Percentiles rank a stretch among this genome's conserved stretches.
Conservation (phyloP, 495 filamentous ascomycete genomes). For the Trichoderma gamsii region DNA sequence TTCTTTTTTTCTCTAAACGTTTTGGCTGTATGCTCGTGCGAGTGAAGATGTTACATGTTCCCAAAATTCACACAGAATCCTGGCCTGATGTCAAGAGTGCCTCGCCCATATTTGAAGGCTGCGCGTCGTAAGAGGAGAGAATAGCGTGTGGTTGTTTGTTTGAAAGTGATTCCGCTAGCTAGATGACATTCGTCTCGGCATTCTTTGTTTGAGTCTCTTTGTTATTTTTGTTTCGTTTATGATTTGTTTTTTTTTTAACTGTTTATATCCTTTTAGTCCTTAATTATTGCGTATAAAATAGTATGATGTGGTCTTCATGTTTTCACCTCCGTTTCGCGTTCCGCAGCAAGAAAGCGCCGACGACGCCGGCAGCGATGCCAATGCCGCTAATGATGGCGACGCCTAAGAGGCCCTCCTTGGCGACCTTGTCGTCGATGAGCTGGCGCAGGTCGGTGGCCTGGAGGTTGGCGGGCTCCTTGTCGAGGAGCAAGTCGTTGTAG, state of each 20-base stretch:
- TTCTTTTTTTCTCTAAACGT: not conserved
- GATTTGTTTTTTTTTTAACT: not conserved
- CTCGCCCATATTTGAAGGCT: not conserved
- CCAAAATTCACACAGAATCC: not conserved
- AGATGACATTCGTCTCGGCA: not conserved
- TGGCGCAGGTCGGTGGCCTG: slow-evolving; percentile 78
- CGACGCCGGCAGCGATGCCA: slow-evolving; percentile 86
- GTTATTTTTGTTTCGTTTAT: not conserved
- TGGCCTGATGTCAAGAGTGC: not conserved
- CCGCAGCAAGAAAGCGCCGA: slow-evolving; percentile 78
- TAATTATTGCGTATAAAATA: not conserved
- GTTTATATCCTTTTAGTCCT: not conserved
- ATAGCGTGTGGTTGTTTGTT: not conserved
- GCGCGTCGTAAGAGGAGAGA: not conserved
- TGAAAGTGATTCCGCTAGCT: not conserved
- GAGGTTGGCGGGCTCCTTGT: slow-evolving; percentile 81
- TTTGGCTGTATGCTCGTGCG: not conserved
- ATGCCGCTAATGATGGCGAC: slow-evolving; percentile 95
- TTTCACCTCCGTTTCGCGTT: slow-evolving; percentile 31
- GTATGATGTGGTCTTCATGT: not conserved
- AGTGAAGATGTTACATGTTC: not conserved
- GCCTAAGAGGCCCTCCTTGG: slow-evolving; percentile 86
- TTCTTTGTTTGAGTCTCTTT: not conserved
- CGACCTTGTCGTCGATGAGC: slow-evolving; percentile 92
- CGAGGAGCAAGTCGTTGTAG: slow-evolving; percentile 88